These are phyloP conservation scores for Exobasidium cylindrosporum DNA, from an alignment of 1,284 basidiomycete genomes.

Conservation along the genomic window DNA sequence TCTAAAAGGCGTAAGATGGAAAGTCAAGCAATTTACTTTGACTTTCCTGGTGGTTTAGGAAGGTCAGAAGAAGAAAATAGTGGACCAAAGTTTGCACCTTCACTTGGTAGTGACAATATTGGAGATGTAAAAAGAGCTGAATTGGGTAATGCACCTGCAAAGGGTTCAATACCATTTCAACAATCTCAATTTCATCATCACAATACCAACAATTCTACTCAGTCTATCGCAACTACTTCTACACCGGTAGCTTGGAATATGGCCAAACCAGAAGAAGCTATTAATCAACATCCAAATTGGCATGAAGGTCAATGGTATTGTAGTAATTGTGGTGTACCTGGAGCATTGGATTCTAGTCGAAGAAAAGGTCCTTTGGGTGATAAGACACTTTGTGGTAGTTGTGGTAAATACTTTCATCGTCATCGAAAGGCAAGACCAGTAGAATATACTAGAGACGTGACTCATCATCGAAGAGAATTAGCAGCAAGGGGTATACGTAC, in stretches of 20 bases:
- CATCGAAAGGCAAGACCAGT: slow-evolving; percentile 42
- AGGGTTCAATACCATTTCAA: slow-evolving; percentile 18
- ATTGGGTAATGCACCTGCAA: not conserved
- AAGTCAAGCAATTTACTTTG: slow-evolving; percentile 45
- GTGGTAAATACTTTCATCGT: slow-evolving; percentile 66
- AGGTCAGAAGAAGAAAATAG: slow-evolving; percentile 23
- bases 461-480: slow-evolving; percentile 10
- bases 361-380: slow-evolving; percentile 81
- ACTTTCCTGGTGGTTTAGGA: slow-evolving; percentile 49
- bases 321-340: slow-evolving; percentile 53
- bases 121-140: slow-evolving; percentile 25
- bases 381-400: slow-evolving; percentile 84
- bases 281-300: slow-evolving; percentile 49
- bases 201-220: slow-evolving; percentile 23
- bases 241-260: slow-evolving; percentile 21
- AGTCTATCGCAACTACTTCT: not conserved
- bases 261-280: slow-evolving; percentile 44
- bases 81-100: slow-evolving; percentile 30
- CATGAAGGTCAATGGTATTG: slow-evolving; percentile 53
- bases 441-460: slow-evolving; percentile 46
- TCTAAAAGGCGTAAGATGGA: slow-evolving; percentile 22
- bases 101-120: slow-evolving; percentile 24
- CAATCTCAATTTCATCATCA: not conserved
- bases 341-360: slow-evolving; percentile 34
- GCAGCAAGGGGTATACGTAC: not conserved